Percentiles rank a stretch among this genome's conserved stretches.
Conservation (phyloP, 2,329 filamentous ascomycete species). For the Gaeumannomyces sp. region DNA sequence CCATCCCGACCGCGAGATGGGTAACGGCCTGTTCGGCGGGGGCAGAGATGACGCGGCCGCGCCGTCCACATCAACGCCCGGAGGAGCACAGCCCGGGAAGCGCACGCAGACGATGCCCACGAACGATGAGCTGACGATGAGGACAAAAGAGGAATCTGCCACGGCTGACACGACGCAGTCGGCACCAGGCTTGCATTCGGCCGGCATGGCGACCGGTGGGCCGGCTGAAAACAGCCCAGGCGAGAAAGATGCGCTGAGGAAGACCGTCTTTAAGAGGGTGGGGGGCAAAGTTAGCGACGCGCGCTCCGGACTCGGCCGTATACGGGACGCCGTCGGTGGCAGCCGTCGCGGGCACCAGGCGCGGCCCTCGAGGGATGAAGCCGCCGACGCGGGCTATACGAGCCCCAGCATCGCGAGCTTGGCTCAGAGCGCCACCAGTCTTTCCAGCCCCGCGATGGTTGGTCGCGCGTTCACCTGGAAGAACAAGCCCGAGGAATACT, state of each 20-base stretch:
- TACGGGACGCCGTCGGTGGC: slow-evolving; percentile 76
- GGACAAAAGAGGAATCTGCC: slow-evolving; percentile 7
- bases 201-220: background rate
- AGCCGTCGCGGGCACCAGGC: slow-evolving; percentile 42
- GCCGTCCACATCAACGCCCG: background rate
- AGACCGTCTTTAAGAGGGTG: slow-evolving; percentile 70
- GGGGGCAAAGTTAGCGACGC: slow-evolving; percentile 75
- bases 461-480: slow-evolving; percentile 57
- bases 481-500: slow-evolving; percentile 56
- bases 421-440: slow-evolving; percentile 27
- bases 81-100: slow-evolving; percentile 1
- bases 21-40: slow-evolving; percentile 37
- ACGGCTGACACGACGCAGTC: slow-evolving; percentile 31
- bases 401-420: slow-evolving; percentile 30
- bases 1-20: slow-evolving; percentile 41
- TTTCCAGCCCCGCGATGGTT: slow-evolving; percentile 34
- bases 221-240: slow-evolving; percentile 26
- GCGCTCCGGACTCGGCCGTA: slow-evolving; percentile 72
- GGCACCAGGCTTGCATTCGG: slow-evolving; percentile 47
- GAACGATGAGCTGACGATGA: slow-evolving; percentile 27
- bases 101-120: slow-evolving; percentile 15
- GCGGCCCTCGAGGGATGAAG: slow-evolving; percentile 53
- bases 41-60: slow-evolving; percentile 47
- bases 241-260: slow-evolving; percentile 46
- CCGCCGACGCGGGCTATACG: slow-evolving; percentile 23